Evolutionary conservation across 768 basidiomycete genomes (phyloP), one percentile per base, ranked within the genome.

Genomic region (Artomyces pyxidatus): DNA sequence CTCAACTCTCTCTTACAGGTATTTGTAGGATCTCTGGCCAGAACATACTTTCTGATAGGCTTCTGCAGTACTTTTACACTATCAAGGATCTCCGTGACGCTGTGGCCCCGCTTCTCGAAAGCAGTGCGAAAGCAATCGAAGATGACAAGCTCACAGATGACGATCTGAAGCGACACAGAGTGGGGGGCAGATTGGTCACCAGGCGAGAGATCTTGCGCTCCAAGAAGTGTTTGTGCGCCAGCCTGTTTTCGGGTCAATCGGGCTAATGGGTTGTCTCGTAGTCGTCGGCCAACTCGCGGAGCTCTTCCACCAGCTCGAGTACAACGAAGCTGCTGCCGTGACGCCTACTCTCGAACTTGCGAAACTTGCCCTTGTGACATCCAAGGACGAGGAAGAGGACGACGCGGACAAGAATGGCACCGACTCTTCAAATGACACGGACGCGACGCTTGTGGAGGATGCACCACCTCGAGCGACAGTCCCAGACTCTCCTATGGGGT

Each of bases 61-160:
- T 27, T 17, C 17, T 42, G n/a, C 61, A 95, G 85, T 96, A 95
- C 63, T 94, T 96, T 63, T 95, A 92, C 63, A 95, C 92, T n/a
- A 91, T 96, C 65, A 86, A 80, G 60, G 88, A 93, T 29, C 76
- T 96, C 23, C 77, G 93, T 27, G 81, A 84, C 17, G 82, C 86
- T 6, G 80, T 95, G 8, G 69, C 68, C 26, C 78, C 75, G 17
- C 72, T 83, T 69, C 74, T 74, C 22, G 73, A 77, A 49, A 61
- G 73, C 32, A 77, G 75, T 42, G 48, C 74, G 48, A 83, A 83
- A 56, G 58, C 71, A 0, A 50, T 83, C 12, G 82, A 69, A 27
- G 81, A 85, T 35, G 82, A 82, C 51, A 88, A 86, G 52, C 66
- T 85, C 45, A 78, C 81, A 4, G 88, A 92, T 45, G 88, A 89